Evolutionary conservation across 805 yeast genomes (phyloP), one percentile per base, ranked within the genome.

Genomic region (Maudiozyma barnettii): DNA sequence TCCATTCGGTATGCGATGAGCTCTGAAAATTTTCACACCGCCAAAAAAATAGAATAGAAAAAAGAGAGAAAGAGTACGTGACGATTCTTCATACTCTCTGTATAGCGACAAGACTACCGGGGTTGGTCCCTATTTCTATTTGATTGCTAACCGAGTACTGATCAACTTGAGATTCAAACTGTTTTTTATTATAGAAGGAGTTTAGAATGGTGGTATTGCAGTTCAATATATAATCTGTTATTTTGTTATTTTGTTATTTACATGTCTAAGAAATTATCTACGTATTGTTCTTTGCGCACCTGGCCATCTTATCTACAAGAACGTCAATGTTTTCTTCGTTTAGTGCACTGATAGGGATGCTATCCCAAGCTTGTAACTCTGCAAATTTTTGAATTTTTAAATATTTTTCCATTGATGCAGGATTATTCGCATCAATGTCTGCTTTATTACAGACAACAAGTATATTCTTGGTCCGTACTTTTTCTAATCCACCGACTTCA

Each of bases 381-480:
- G 78, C 76, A 55, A 65, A 76, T 0, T 62, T 60, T 41, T 68
- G 69, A 45, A 93, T 67, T 7, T 46, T 49, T 2, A 41, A 40
- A 54, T 69, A 91, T 41, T 72, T 77, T 4, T 67, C 71, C 37
- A 74, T 70, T 2, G 83, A 66, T 2, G 67, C 75, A 39, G 49
- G 46, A n/a, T 56, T 53, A 5, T 53, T 48, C 20, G 43, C 30
- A 16, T 75, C 76, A 19, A 86, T 57, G 62, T 93, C 99, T 1
- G 96, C 98, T 65, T 93, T 93, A n/a, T 96, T 90, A 14, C 91
- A 96, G 9, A 90, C 85, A 16, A 93, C 78, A 48, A 93, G 68
- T 1, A 84, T 74, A 39, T 71, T 75, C 58, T 89, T 89, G 33
- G 66, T 67, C n/a, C 64, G 55, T 61, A 85, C 65, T 45, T 91